Evolutionary conservation across 257 asterid species (phyloP).

Genomic region (Solanum virginianum): DNA sequence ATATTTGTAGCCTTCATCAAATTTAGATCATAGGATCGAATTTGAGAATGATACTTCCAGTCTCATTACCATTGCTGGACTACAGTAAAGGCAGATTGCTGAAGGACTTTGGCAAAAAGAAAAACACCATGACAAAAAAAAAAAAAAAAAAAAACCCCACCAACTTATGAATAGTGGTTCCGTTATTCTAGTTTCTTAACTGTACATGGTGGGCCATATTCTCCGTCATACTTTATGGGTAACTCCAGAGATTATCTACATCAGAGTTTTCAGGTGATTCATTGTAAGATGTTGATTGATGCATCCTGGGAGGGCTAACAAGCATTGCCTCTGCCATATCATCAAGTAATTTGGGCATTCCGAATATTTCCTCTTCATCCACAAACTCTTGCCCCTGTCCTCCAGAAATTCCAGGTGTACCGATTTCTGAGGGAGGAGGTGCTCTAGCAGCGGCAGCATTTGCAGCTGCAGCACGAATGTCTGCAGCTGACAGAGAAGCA

Average conservation of each 20-base stretch:
- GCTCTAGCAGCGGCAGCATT: neutral
- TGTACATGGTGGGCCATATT: neutral
- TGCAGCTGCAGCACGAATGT: neutral
- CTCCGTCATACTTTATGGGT: neutral
- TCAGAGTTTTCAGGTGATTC: constrained; percentile 2
- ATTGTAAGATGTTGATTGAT: neutral
- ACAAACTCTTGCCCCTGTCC: neutral
- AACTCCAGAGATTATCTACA: neutral
- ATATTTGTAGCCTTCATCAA: no score
- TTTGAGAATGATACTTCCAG: no score
- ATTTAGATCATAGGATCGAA: no score
- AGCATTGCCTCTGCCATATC: constrained; percentile 10
- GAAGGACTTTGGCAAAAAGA: neutral
- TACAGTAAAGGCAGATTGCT: no score
- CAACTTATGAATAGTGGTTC: neutral
- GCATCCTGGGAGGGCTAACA: constrained; percentile 3
- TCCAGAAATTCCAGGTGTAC: neutral
- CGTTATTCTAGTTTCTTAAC: neutral
- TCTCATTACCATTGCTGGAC: no score
- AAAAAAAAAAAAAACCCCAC: neutral
- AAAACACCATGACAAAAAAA: neutral
- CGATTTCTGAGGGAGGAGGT: neutral
- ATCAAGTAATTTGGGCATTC: constrained; percentile 3
- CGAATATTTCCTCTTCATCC: constrained; percentile 3
- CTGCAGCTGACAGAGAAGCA: neutral